A percentile compares a stretch with the other conserved stretches of the same genome.
phyloP scores from a whole-genome alignment of 2,329 filamentous ascomycete genomes.

The Paracoccidioides brasiliensis region DNA sequence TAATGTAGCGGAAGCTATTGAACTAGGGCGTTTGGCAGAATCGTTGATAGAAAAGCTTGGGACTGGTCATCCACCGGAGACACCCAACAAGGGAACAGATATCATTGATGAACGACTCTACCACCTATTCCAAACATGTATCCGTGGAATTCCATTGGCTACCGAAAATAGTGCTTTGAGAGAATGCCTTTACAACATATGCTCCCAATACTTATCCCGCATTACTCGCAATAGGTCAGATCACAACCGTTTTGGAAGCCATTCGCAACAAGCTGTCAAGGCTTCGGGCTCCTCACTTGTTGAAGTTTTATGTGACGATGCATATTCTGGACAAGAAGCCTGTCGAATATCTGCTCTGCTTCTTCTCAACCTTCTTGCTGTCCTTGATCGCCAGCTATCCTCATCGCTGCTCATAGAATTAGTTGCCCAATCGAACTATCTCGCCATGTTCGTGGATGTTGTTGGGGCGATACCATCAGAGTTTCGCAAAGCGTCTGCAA shows the following conservation, averaged over 20 bases:
- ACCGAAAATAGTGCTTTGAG: conserved; percentile 59
- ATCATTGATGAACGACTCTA: conserved; percentile 79
- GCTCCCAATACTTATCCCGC: conserved; percentile 65
- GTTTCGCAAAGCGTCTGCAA: conserved; percentile 45
- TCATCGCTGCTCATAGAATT: conserved; percentile 64
- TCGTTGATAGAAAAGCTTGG: conserved; percentile 40
- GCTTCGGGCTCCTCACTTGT: conserved; percentile 70
- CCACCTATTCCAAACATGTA: conserved; percentile 77
- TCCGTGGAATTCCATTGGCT: conserved; percentile 65
- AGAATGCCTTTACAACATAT: conserved; percentile 81
- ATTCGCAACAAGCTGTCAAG: conserved; percentile 55
- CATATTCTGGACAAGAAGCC: conserved; percentile 65
- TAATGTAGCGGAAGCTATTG: conserved; percentile 54
- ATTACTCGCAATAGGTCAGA: conserved; percentile 18
- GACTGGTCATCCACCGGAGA: conserved; percentile 23
- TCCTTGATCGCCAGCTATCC: conserved; percentile 57
- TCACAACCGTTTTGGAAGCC: conserved; percentile 16
- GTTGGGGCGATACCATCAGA: conserved; percentile 66
- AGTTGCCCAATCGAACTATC: conserved; percentile 76
- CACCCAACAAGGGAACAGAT: conserved; percentile 41
- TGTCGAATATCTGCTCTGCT: conserved; percentile 79
- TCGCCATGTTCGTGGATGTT: conserved; percentile 79
- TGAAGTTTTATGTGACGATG: conserved; percentile 84
- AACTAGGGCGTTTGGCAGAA: conserved; percentile 65
- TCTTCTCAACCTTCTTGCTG: conserved; percentile 65